These are phyloP conservation scores for Yarrowia deformans DNA, from an alignment of 805 yeast species.

Conservation along the genomic window DNA sequence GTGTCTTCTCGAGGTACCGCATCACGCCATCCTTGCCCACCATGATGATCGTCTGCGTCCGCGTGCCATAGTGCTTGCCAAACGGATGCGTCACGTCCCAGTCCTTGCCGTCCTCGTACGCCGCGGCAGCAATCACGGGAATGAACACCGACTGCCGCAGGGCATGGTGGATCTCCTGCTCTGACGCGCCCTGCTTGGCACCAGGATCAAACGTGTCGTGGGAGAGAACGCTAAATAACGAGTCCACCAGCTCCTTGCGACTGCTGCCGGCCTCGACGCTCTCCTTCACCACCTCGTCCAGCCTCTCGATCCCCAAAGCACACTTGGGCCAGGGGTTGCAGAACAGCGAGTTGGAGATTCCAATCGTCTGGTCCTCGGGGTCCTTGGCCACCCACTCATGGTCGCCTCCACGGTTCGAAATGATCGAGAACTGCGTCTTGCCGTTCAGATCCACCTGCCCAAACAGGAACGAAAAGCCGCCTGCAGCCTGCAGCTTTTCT, in stretches of 20 bases:
- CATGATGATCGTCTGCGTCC: slow-evolving; percentile 82
- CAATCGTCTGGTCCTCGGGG: slow-evolving; percentile 54
- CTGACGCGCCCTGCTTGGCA: slow-evolving; percentile 31
- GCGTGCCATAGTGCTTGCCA: slow-evolving; percentile 78
- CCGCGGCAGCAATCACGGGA: slow-evolving; percentile 58
- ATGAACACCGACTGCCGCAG: slow-evolving; percentile 70
- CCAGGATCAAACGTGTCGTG: slow-evolving; percentile 51
- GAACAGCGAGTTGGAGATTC: slow-evolving; percentile 72
- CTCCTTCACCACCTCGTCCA: slow-evolving; percentile 47
- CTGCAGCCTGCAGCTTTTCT: slow-evolving; percentile 53
- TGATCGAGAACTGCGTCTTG: slow-evolving; percentile 56
- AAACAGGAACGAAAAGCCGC: slow-evolving; percentile 69
- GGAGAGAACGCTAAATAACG: slow-evolving; percentile 64
- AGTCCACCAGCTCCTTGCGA: slow-evolving; percentile 54
- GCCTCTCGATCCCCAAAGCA: slow-evolving; percentile 57
- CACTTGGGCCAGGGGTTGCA: slow-evolving; percentile 81
- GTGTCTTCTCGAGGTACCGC: slow-evolving; percentile 66
- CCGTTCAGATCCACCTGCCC: slow-evolving; percentile 54
- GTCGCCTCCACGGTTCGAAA: slow-evolving; percentile 53
- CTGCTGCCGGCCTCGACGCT: slow-evolving; percentile 44
- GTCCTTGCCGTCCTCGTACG: slow-evolving; percentile 28
- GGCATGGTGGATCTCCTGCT: slow-evolving; percentile 43
- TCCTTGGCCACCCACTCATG: slow-evolving; percentile 20
- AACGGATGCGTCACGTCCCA: slow-evolving; percentile 45
- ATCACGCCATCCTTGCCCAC: slow-evolving; percentile 60